Evolutionary conservation across 1,139 yeast genomes (phyloP), one percentile per base, ranked within the genome.

Genomic region (Wickerhamiella infanticola): DNA sequence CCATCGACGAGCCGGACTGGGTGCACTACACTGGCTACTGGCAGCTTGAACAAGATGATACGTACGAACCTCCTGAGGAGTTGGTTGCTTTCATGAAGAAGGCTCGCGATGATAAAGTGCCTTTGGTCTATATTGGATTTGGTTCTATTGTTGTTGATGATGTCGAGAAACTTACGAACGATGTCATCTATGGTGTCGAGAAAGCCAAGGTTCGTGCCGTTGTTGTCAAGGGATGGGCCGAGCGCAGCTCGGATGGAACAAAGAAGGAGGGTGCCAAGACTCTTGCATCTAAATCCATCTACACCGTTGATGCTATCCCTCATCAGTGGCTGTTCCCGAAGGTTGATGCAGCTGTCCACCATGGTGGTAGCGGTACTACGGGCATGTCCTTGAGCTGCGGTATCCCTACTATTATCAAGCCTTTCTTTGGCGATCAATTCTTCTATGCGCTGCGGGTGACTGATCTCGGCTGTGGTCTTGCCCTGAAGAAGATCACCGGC

Each of bases 311-410:
- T 3, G 62, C 79, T 9, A 69, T 84, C 24, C 95, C 96, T 0
- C 98, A 88, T 60, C 95, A 86, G 61, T 90, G 97, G 97, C 66
- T 88, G 40, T 88, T 88, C 63, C 82, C 90, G 0, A 77, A 75
- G 52, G 69, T 90, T 40, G 95, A 88, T 63, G 96, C 90, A 0
- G 95, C 94, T 0, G 95, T 88, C 3, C 98, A 88, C 58, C 98
- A 88, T 62, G 98, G 98, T 37, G 98, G 98, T 0, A 81, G 95
- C 0, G 98, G 98, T 1, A 85, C 97, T 0, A 86, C 97, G 0
- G 98, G 98, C 8, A 95, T 96, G 0, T 74, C 93, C 3, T 61
- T 88, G 47, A 66, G 90, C 50, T 82, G 85, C 7, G 98, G 97
- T 0, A 60, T 82, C 33, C 96, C 97, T 0, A 84, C 95, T 0